Conservation (phyloP, 2,329 filamentous ascomycete species). For the Microcyclospora tardicrescens region DNA sequence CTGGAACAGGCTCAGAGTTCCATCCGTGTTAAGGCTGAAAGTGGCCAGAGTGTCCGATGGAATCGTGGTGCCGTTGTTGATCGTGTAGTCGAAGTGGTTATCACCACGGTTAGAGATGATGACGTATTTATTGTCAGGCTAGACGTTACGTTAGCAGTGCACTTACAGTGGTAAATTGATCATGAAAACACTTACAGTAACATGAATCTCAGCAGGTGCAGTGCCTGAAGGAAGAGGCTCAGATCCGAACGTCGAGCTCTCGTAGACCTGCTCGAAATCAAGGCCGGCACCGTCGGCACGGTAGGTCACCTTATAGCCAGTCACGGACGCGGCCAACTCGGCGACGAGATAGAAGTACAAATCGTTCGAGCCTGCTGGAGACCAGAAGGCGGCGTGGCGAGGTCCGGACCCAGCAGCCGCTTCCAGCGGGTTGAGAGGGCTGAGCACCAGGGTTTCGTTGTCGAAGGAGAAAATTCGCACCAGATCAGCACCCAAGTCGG, state of each 20-base stretch:
- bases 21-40: slow-evolving; percentile 46
- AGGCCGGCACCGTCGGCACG: slow-evolving; percentile 30
- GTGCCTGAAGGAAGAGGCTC: slow-evolving; percentile 33
- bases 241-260: slow-evolving; percentile 34
- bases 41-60: slow-evolving; percentile 48
- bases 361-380: slow-evolving; percentile 17
- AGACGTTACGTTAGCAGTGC: slow-evolving; percentile 1
- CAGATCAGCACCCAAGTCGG: slow-evolving; percentile 26
- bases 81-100: slow-evolving; percentile 32
- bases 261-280: slow-evolving; percentile 33
- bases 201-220: slow-evolving; percentile 43
- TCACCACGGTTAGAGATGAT: slow-evolving; percentile 57
- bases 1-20: slow-evolving; percentile 43
- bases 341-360: slow-evolving; percentile 30
- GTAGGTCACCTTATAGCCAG: slow-evolving; percentile 37
- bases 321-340: slow-evolving; percentile 39
- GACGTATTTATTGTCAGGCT: slow-evolving; percentile 44
- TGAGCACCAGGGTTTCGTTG: slow-evolving; percentile 13
- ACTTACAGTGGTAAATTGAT: neutral
- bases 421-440: slow-evolving; percentile 13
- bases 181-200: slow-evolving; percentile 19
- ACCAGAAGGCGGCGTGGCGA: slow-evolving; percentile 25
- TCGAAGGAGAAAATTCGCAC: slow-evolving; percentile 23
- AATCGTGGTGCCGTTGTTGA: slow-evolving; percentile 31
- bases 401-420: slow-evolving; percentile 22